A percentile compares a stretch with the other conserved stretches of the same genome.
Conservation (phyloP, 2,329 filamentous ascomycete species). For the Beauveria sp. region DNA sequence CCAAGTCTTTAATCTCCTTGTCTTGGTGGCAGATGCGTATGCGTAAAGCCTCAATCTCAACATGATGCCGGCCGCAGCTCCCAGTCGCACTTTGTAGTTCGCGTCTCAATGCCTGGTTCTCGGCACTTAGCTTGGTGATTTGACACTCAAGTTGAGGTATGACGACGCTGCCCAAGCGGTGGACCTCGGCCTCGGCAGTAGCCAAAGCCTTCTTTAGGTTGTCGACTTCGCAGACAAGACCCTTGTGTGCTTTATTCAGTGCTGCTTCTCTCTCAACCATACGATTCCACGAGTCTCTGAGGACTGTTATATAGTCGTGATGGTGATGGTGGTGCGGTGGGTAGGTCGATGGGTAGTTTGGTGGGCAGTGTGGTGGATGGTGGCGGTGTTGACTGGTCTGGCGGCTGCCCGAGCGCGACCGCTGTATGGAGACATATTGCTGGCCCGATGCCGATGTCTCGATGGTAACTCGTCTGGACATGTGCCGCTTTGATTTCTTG, state of each 20-base stretch:
- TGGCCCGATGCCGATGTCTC: constrained; percentile 27
- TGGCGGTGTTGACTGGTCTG: constrained; percentile 18
- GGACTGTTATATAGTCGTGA: constrained; percentile 29
- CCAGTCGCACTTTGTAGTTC: constrained; percentile 27
- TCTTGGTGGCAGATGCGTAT: constrained; percentile 28
- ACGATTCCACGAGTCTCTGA: constrained; percentile 29
- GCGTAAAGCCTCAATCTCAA: constrained; percentile 26
- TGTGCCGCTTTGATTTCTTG: constrained; percentile 14
- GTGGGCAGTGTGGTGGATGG: constrained; percentile 17
- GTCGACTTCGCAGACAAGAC: constrained; percentile 24
- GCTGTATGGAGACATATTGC: constrained; percentile 33
- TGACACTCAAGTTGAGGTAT: constrained; percentile 31
- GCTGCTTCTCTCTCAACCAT: constrained; percentile 29
- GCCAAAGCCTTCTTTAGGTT: constrained; percentile 29
- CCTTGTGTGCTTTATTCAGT: constrained; percentile 28
- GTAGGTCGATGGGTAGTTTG: background rate
- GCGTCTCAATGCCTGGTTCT: constrained; percentile 33
- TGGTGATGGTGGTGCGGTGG: constrained; percentile 21
- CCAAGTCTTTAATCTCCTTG: constrained; percentile 29
- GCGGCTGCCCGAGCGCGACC: constrained; percentile 28
- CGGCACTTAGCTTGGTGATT: constrained; percentile 27
- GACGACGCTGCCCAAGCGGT: constrained; percentile 24
- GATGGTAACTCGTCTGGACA: constrained; percentile 31
- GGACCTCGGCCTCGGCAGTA: constrained; percentile 27
- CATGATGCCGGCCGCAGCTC: constrained; percentile 22